Evolutionary conservation across 2,329 filamentous ascomycete species (phyloP).

Genomic region (Sporothrix curviconia): DNA sequence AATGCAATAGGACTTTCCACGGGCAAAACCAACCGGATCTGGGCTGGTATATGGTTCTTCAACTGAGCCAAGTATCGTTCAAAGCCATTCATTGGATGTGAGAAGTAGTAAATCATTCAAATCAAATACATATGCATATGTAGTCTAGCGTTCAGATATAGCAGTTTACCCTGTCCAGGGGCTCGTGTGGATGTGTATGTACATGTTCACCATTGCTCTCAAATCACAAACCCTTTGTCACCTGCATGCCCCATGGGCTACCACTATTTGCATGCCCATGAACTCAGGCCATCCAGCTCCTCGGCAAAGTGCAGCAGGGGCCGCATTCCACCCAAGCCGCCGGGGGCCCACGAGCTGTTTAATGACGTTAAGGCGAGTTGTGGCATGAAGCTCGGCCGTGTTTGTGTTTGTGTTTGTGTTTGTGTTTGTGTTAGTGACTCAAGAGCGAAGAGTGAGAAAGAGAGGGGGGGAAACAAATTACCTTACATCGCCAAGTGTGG

Average conservation of each 20-base stretch:
- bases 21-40: too few species aligned
- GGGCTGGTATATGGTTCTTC: too few species aligned
- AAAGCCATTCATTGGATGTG: too few species aligned
- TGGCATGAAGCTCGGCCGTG: slow-evolving; percentile 10
- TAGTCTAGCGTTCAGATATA: not conserved
- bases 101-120: not conserved
- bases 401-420: not conserved
- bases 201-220: too few species aligned
- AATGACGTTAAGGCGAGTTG: slow-evolving; percentile 8
- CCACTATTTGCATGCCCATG: not conserved
- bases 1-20: too few species aligned
- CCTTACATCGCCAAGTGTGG: slow-evolving; percentile 14
- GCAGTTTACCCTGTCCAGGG: not conserved
- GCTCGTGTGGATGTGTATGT: not conserved
- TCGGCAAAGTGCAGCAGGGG: slow-evolving; percentile 9
- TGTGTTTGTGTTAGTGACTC: not conserved
- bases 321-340: slow-evolving; percentile 9
- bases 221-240: too few species aligned
- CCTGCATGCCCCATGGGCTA: not conserved
- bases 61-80: too few species aligned
- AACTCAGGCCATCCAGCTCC: slow-evolving; percentile 8
- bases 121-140: not conserved
- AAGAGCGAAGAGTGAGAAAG: not conserved
- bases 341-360: slow-evolving; percentile 11
- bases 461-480: not conserved